A percentile compares a stretch with the other conserved stretches of the same genome.
These are phyloP conservation scores for Pachyrhizus erosus DNA, from an alignment of 306 rosid species.

Conservation along the genomic window DNA sequence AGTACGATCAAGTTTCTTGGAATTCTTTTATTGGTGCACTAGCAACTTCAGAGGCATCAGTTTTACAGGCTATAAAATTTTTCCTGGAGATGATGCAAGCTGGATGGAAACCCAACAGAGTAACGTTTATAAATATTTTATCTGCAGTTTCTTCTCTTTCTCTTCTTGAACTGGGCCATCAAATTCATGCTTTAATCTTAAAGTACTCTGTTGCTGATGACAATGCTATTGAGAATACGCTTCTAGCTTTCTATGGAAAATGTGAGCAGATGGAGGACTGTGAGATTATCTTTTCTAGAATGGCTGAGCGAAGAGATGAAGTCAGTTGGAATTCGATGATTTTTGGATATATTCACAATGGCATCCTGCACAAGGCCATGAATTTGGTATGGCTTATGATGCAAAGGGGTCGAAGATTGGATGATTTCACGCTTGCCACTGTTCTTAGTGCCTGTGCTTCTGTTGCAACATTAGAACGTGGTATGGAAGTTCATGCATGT, in stretches of 20 bases:
- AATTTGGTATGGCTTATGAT: constrained; percentile 87
- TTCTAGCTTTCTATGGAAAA: constrained; percentile 86
- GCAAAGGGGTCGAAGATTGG: constrained; percentile 83
- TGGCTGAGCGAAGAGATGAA: constrained; percentile 80
- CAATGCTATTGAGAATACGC: constrained; percentile 76
- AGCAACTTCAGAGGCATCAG: constrained; percentile 63
- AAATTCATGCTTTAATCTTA: constrained; percentile 71
- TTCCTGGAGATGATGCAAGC: constrained; percentile 78
- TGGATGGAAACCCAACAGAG: constrained; percentile 75
- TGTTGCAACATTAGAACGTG: constrained; percentile 82
- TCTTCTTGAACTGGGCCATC: constrained; percentile 59
- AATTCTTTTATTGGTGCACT: constrained; percentile 83
- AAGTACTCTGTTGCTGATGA: constrained; percentile 62
- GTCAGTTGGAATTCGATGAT: constrained; percentile 96
- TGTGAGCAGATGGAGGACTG: constrained; percentile 68
- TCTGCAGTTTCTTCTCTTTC: constrained; percentile 77
- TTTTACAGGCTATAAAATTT: constrained; percentile 62
- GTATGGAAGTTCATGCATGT: constrained; percentile 94
- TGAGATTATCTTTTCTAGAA: constrained; percentile 72
- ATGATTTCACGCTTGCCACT: constrained; percentile 86
- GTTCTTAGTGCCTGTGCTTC: constrained; percentile 98
- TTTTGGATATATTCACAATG: constrained; percentile 85
- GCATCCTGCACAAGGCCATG: constrained; percentile 74
- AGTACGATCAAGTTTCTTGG: constrained; percentile 86
- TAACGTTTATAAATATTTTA: constrained; percentile 77